Evolutionary conservation across 352 stramenopile species (phyloP), one percentile per base, ranked within the genome.

Genomic region (Pythium phragmitis): DNA sequence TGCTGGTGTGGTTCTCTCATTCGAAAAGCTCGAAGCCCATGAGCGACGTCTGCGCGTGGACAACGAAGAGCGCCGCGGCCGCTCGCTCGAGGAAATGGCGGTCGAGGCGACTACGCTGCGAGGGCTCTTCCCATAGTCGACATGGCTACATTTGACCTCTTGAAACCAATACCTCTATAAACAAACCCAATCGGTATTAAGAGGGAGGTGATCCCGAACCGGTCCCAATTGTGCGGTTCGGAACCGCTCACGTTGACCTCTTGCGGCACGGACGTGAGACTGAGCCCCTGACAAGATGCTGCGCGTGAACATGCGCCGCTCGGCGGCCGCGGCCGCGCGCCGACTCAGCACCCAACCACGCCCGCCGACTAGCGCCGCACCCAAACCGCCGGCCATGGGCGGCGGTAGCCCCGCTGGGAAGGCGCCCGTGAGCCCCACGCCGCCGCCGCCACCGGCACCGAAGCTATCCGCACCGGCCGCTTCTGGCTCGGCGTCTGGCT

Each of bases 21-120:
- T 30, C 4, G 26, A 16, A 17, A 30, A 86, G 77, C 86, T 89
- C 33, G 76, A 96, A 65, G 77, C 86, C 33, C 83, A 87, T 48
- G 74, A 87, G 59, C 69, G 64, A 7, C 37, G 21, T 21, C 43
- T 85, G 5, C 51, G 91, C 14, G 75, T 87, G 12, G 84, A 96
- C 53, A 92, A 97, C 72, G 74, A 77, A 43, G 73, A 82, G n/a
- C 77, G 91, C 46, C 72, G 66, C 12, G 79, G 89, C 57, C 80
- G 88, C 51, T 96, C 87, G 3, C 42, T 83, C 42, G 76, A 86
- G 34, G 74, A 85, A 45, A 98, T 98, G 94, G 77, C 75, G 1
- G 69, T 74, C 4, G 94, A 98, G 70, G 85, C 92, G 19, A 36
- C 49, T 0, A 42, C 56, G 8, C 73, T 90, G 4, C 69, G 75